phyloP scores from a whole-genome alignment of 176 grass and related monocot genomes.

The Pontederia crassipes region DNA sequence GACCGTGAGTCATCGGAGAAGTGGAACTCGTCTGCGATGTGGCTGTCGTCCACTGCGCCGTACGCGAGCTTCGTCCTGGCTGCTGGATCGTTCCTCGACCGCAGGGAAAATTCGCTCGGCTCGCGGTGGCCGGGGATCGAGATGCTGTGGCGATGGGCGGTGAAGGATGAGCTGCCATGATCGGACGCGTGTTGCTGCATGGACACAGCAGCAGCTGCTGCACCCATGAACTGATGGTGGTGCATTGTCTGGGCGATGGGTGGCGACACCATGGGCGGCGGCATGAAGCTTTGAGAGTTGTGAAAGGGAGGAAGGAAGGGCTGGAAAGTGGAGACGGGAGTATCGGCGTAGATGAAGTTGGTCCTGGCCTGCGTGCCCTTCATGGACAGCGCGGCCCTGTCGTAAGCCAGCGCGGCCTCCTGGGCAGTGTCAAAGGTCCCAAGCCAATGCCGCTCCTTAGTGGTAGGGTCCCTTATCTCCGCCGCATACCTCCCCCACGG shows the following conservation, averaged over 20 bases:
- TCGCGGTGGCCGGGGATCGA: background rate
- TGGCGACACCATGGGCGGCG: constrained; percentile 18
- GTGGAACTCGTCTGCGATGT: constrained; percentile 20
- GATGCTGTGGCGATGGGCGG: constrained; percentile 6
- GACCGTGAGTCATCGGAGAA: constrained; percentile 64
- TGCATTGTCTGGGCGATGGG: constrained; percentile 16
- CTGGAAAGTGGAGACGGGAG: constrained; percentile 53
- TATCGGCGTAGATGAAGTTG: constrained; percentile 58
- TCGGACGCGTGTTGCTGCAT: background rate
- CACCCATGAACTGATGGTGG: constrained; percentile 17
- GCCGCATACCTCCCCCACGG: constrained; percentile 64
- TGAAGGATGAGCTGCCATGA: background rate
- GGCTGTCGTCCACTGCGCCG: constrained; percentile 18
- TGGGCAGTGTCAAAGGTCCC: constrained; percentile 64
- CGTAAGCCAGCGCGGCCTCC: constrained; percentile 59
- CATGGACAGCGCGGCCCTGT: constrained; percentile 56
- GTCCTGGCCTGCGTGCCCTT: constrained; percentile 40
- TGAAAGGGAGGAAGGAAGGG: constrained; percentile 67
- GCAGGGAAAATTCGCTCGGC: background rate
- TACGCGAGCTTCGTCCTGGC: constrained; percentile 9
- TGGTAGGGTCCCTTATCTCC: constrained; percentile 61
- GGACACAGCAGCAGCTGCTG: background rate
- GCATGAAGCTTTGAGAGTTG: constrained; percentile 18
- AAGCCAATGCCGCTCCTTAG: constrained; percentile 76
- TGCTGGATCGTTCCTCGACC: constrained; percentile 7